Evolutionary conservation across 305 asterid species (phyloP), one percentile per base, ranked within the genome.

Genomic region (Fraxinus floribunda): DNA sequence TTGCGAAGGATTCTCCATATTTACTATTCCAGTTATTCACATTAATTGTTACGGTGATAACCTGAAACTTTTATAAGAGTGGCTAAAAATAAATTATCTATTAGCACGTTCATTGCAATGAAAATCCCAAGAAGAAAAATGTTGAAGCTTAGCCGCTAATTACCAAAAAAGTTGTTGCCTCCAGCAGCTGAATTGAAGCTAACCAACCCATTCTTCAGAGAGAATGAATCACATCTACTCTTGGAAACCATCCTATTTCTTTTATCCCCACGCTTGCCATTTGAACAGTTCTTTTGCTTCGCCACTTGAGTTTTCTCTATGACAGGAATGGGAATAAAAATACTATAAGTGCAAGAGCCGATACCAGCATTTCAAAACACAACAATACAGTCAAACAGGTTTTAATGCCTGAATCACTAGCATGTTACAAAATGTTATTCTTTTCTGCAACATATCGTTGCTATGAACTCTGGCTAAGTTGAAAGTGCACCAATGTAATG

Each of bases 121-220:
- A 11, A 70, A 29, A 70, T 30, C 38, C 44, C 44, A 72, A 34
- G 49, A 72, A 72, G 24, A 16, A 72, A 70, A 35, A 15, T 15
- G 29, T 6, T 32, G n/a, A 35, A 34, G 34, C 77, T 72, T 72
- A 32, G 29, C 38, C 1, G 20, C 26, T 32, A 72, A 35, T 72
- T 93, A 96, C 99, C 98, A 78, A 91, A 89, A 88, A 88, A 87
- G 91, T 88, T 92, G 86, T 87, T 90, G 87, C 94, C 97, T 83
- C 95, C 96, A 81, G 94, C 83, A 83, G 93, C 91, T 66, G 97
- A 89, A 87, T 86, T 85, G 87, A 96, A 91, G 88, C 95, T 93
- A 83, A 89, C 83, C 87, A 93, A 87, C 78, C 99, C 98, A 91
- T 88, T 93, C 93, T 90, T 94, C 84, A 94, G 85, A 46, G 90